phyloP scores from a whole-genome alignment of 345 rosid genomes.

The Salix suchowensis region DNA sequence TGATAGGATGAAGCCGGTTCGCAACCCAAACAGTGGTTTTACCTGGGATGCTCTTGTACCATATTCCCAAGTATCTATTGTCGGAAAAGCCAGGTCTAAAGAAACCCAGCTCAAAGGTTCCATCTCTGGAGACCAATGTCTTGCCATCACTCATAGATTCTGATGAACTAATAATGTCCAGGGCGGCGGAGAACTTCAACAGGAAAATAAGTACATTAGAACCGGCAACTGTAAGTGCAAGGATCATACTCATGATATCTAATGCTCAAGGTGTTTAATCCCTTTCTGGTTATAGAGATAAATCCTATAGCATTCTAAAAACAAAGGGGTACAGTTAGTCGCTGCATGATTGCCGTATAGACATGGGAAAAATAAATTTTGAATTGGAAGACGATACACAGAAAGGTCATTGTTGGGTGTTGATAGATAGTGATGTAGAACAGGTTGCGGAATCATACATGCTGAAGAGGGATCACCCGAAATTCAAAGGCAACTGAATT shows the following conservation, averaged over 20 bases:
- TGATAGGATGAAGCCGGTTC: neutral
- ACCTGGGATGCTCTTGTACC: conserved; percentile 1
- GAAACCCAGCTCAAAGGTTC: conserved; percentile 13
- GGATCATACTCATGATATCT: neutral
- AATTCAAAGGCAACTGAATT: too few relatives aligned
- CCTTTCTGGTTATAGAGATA: neutral
- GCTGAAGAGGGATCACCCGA: too few relatives aligned
- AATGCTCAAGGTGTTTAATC: neutral
- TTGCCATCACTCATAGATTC: neutral
- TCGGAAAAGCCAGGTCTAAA: neutral
- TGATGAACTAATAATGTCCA: conserved; percentile 2
- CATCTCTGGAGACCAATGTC: conserved; percentile 9
- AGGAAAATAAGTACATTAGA: neutral
- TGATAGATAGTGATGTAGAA: too few relatives aligned
- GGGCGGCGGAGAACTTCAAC: neutral
- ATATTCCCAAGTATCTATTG: conserved; percentile 12
- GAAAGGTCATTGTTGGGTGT: too few relatives aligned
- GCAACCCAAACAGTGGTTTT: conserved; percentile 16
- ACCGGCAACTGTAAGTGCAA: neutral
- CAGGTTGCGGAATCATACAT: too few relatives aligned
- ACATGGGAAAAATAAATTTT: too few relatives aligned
- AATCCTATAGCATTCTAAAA: neutral
- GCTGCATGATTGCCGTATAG: too few relatives aligned
- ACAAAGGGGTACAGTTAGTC: too few relatives aligned
- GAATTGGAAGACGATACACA: too few relatives aligned